Conservation (phyloP, 129 eudicot species). For the Centaurea solstitialis region DNA sequence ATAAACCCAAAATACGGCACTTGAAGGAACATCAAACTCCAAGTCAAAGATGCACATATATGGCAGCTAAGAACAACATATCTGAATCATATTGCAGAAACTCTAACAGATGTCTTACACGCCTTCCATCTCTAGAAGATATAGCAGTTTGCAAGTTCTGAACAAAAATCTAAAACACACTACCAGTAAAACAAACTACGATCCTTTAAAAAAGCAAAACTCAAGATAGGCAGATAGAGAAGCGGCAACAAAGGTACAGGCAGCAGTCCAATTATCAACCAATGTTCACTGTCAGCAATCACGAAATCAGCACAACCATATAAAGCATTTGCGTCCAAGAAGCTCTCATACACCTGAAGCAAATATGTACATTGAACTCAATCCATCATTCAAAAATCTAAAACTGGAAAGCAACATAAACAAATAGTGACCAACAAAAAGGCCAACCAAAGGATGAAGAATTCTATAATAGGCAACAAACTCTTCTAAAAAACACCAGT, state of each 20-base stretch:
- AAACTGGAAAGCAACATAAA: neutral
- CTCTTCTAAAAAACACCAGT: neutral
- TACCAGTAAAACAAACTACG: constrained; percentile 26
- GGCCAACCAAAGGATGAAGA: neutral
- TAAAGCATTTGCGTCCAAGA: constrained; percentile 77
- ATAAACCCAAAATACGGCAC: neutral
- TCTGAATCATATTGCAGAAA: neutral
- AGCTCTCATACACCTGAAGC: constrained; percentile 92
- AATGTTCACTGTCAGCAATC: constrained; percentile 53
- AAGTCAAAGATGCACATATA: constrained; percentile 14
- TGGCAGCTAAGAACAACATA: constrained; percentile 13
- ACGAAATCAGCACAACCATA: constrained; percentile 82
- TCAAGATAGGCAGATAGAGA: constrained; percentile 56
- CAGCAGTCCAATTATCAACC: constrained; percentile 74
- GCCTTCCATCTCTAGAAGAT: neutral
- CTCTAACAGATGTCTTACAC: neutral
- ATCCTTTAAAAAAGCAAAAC: constrained; percentile 39
- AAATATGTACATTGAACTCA: constrained; percentile 50
- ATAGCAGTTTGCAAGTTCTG: constrained; percentile 17
- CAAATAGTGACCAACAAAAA: neutral
- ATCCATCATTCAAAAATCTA: constrained; percentile 46
- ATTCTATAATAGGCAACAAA: neutral
- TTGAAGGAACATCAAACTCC: neutral
- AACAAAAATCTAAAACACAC: constrained; percentile 27
- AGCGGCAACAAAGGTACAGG: constrained; percentile 71